Conservation (phyloP, 257 asterid genomes). For the Rhazya stricta region DNA sequence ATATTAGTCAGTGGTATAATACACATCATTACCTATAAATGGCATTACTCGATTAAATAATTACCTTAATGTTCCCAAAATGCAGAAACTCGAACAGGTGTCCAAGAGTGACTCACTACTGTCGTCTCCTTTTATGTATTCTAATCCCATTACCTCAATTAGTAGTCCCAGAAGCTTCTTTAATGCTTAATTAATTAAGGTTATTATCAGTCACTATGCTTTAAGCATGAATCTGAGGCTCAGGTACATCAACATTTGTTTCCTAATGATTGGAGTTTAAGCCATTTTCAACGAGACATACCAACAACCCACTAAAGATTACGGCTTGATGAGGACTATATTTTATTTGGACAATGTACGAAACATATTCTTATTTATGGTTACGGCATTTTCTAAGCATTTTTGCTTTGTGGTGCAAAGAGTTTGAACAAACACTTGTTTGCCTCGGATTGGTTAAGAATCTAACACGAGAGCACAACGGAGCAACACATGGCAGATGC, state of each 20-base stretch:
- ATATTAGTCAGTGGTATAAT: slow-evolving; percentile 26
- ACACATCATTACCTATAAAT: slow-evolving; percentile 69
- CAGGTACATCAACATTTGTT: slow-evolving; percentile 34
- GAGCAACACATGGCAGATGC: slow-evolving; percentile 43
- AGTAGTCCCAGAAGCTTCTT: slow-evolving; percentile 52
- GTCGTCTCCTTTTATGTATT: slow-evolving; percentile 27
- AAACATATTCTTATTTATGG: background rate
- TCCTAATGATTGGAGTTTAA: slow-evolving; percentile 27
- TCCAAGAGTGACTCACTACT: slow-evolving; percentile 35
- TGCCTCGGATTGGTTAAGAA: slow-evolving; percentile 20
- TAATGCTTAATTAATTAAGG: slow-evolving; percentile 23
- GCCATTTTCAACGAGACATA: slow-evolving; percentile 32
- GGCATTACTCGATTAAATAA: slow-evolving; percentile 30
- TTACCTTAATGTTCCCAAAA: slow-evolving; percentile 26
- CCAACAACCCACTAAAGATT: slow-evolving; percentile 34
- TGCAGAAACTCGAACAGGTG: slow-evolving; percentile 36
- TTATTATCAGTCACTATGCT: slow-evolving; percentile 16
- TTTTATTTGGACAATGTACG: background rate
- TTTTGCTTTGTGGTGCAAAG: slow-evolving; percentile 21
- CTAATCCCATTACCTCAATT: slow-evolving; percentile 38
- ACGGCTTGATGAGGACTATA: slow-evolving; percentile 15
- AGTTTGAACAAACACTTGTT: slow-evolving; percentile 32
- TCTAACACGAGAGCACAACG: slow-evolving; percentile 19
- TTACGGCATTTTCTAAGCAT: slow-evolving; percentile 15
- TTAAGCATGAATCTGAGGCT: slow-evolving; percentile 12